Base-by-base conservation (phyloP, 2,329 filamentous ascomycete genomes). In the Claviceps africana region DNA sequence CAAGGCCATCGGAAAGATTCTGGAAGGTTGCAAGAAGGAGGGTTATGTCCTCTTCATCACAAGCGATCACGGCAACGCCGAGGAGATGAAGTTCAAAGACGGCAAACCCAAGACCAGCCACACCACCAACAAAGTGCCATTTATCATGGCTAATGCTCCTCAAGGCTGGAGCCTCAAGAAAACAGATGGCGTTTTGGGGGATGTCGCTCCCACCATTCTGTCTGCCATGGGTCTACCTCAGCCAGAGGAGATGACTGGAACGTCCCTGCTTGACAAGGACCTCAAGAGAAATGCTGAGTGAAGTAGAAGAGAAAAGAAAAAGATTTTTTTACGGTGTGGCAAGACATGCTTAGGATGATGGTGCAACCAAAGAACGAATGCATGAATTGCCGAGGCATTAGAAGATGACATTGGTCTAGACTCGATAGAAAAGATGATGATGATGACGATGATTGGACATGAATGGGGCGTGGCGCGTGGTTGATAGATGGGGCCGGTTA, bases 51-150 rank as follows among this genome's bases (percentile, higher is more conserved):
- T 98, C 45, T 97, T 97, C 74, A 85, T 98, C 69, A 98, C 93
- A 6, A 78, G 91, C 31, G 93, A 98, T 70, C 93, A 98, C 72
- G 93, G 90, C 64, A 98, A 98, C 65, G 93, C 93, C 53, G 93
- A 98, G 75, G 93, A 98, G 76, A 98, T 98, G 93, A 85, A 97
- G 71, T 97, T 89, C 66, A 75, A 87, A 61, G 87, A 96, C 67
- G 89, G 90, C 67, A 95, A 88, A 67, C 93, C 93, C 62, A 98
- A 98, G 81, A 98, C 93, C 9, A 91, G 87, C 50, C 93, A 98
- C 77, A 98, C 93, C 46, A 90, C 86, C 59, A 98, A 98, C 79
- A 93, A 93, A 60, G 93, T 98, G 51, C 93, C 93, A 10, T 91
- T 98, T 67, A 81, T 97, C 70, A 95, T 98, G 90, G 88, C 90